phyloP scores from a whole-genome alignment of 495 filamentous ascomycete species.

The Lineolata rhizophorae region DNA sequence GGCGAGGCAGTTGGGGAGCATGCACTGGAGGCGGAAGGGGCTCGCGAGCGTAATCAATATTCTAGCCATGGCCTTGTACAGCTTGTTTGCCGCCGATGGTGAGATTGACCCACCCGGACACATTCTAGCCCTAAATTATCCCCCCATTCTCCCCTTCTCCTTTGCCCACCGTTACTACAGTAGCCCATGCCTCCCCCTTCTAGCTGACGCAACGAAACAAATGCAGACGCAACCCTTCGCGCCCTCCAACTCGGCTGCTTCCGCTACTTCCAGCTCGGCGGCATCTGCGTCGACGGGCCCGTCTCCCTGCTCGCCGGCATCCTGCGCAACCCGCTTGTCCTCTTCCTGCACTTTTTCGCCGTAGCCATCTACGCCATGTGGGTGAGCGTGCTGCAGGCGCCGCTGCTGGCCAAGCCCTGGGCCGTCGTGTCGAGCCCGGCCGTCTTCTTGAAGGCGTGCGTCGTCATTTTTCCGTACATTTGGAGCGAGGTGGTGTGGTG shows the following conservation, averaged over 20 bases:
- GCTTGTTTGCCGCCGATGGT: slow-evolving; percentile 71
- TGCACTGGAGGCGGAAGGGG: slow-evolving; percentile 75
- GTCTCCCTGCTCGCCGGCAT: slow-evolving; percentile 69
- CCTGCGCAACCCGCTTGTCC: slow-evolving; percentile 50
- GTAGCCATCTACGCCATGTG: slow-evolving; percentile 82
- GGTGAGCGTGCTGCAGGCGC: slow-evolving; percentile 35
- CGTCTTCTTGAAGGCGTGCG: slow-evolving; percentile 71
- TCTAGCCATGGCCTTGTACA: slow-evolving; percentile 77
- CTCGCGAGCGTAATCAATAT: slow-evolving; percentile 84
- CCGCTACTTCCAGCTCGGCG: slow-evolving; percentile 68
- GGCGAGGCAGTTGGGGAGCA: slow-evolving; percentile 41
- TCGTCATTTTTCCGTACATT: slow-evolving; percentile 81
- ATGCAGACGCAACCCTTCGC: slow-evolving; percentile 41
- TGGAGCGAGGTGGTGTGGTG: too few relatives aligned
- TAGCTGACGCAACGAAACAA: neutral
- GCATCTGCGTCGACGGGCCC: slow-evolving; percentile 47
- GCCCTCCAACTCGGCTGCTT: slow-evolving; percentile 84
- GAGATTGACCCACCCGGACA: too few relatives aligned
- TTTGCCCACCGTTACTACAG: neutral
- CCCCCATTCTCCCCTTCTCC: neutral
- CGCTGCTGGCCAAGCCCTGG: slow-evolving; percentile 35
- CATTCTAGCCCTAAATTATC: slow-evolving; percentile 1
- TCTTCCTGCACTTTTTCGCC: slow-evolving; percentile 84
- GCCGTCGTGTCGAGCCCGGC: slow-evolving; percentile 33
- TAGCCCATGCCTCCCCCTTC: neutral